These are phyloP conservation scores for Podila verticillata DNA, from an alignment of 192 early-diverging fungal genomes.

Conservation along the genomic window DNA sequence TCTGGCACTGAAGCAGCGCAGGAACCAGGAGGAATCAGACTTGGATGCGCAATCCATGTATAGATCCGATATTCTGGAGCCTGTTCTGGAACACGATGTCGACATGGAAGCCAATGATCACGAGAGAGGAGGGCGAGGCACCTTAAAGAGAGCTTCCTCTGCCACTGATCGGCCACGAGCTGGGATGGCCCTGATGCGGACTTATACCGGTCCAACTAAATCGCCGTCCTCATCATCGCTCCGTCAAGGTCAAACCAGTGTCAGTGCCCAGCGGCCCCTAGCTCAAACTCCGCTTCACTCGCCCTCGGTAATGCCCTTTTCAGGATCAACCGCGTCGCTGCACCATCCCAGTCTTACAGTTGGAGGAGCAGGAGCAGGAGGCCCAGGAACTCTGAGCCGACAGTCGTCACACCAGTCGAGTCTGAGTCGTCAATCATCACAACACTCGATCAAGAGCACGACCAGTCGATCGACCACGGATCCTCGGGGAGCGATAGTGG, in stretches of 20 bases:
- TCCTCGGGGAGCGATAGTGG: background rate
- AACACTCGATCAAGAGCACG: background rate
- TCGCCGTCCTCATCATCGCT: constrained; percentile 2
- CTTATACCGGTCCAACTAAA: constrained; percentile 15
- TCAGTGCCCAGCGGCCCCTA: constrained; percentile 14
- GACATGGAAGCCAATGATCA: constrained; percentile 8
- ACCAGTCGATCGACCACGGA: background rate
- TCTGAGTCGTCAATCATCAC: constrained; percentile 1
- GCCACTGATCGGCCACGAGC: background rate
- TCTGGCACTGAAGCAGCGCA: constrained; percentile 34
- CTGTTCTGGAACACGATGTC: constrained; percentile 26
- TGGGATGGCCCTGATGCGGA: constrained; percentile 8
- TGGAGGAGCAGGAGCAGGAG: too few species aligned
- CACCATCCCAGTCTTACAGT: background rate
- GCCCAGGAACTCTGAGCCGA: constrained; percentile 18
- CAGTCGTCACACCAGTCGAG: constrained; percentile 11
- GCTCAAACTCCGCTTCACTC: constrained; percentile 45
- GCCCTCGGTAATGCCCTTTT: constrained; percentile 22
- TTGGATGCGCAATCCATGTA: constrained; percentile 39
- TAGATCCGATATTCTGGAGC: constrained; percentile 29
- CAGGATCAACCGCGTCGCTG: constrained; percentile 19
- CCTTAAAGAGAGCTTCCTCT: constrained; percentile 7
- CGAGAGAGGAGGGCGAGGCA: constrained; percentile 7
- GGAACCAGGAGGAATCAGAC: constrained; percentile 22
- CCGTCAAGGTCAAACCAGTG: background rate